Percentiles rank a stretch among this genome's conserved stretches.
Conservation (phyloP, 345 rosid genomes). For the Angophora floribunda region DNA sequence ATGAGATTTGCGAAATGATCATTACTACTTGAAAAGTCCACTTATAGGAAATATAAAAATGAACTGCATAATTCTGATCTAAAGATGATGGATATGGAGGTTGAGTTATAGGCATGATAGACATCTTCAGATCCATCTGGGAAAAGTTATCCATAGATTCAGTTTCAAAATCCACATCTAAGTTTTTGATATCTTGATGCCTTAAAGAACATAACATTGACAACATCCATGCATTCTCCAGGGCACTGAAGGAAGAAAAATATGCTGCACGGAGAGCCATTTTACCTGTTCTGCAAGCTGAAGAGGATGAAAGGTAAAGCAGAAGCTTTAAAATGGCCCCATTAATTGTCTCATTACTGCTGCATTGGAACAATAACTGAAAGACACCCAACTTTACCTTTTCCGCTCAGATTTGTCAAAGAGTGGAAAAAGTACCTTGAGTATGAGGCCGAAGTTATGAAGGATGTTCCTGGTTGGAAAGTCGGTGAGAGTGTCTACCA, state of each 20-base stretch:
- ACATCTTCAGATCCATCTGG: neutral
- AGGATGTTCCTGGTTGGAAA: conserved; percentile 99
- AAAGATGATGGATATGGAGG: neutral
- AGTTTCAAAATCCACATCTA: neutral
- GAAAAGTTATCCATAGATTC: neutral
- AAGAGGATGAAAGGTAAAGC: conserved; percentile 92
- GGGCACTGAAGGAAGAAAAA: conserved; percentile 97
- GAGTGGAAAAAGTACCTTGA: conserved; percentile 98
- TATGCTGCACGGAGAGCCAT: conserved; percentile 84
- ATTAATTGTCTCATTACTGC: neutral
- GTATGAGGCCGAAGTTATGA: conserved; percentile 98
- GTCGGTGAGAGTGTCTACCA: conserved; percentile 93
- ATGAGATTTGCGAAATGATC: neutral
- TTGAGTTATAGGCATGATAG: neutral
- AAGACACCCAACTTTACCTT: neutral
- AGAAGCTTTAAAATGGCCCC: neutral
- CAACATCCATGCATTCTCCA: conserved; percentile 9
- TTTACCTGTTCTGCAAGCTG: conserved; percentile 91
- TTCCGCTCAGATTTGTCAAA: conserved; percentile 55
- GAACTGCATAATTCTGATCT: neutral
- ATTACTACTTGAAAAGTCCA: neutral
- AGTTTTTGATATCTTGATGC: neutral
- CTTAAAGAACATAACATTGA: neutral
- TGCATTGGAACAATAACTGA: neutral
- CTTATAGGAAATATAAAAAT: neutral